Conservation (phyloP, 805 yeast species). For the Candida ipomoeae region DNA sequence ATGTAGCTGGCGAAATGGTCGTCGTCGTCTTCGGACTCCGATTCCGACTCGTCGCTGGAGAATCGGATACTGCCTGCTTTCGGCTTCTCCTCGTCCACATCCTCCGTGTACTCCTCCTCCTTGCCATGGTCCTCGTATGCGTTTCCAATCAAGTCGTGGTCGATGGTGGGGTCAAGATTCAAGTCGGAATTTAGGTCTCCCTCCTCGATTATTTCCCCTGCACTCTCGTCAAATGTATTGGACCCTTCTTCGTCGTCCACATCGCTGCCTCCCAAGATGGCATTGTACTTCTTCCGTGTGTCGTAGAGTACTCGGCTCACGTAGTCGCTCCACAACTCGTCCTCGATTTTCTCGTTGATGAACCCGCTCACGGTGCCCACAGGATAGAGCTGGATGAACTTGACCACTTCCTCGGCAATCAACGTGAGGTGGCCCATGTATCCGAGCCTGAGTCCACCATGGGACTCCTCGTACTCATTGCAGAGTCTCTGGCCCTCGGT, state of each 20-base stretch:
- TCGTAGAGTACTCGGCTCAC: constrained; percentile 80
- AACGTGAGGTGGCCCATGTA: constrained; percentile 31
- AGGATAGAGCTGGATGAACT: constrained; percentile 36
- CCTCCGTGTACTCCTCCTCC: constrained; percentile 19
- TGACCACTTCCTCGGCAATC: constrained; percentile 31
- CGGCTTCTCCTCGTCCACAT: constrained; percentile 12
- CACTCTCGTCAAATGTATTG: constrained; percentile 28
- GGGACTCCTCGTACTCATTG: constrained; percentile 22
- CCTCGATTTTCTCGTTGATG: constrained; percentile 37
- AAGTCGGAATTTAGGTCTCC: constrained; percentile 26
- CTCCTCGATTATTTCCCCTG: constrained; percentile 37
- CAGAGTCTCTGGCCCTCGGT: constrained; percentile 43
- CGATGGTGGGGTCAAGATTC: constrained; percentile 27
- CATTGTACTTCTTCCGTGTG: constrained; percentile 90
- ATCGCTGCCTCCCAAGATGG: constrained; percentile 74
- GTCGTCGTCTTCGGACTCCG: constrained; percentile 40
- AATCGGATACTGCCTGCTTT: constrained; percentile 10
- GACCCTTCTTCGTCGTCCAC: constrained; percentile 38
- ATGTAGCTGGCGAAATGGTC: constrained; percentile 69
- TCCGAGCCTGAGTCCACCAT: constrained; percentile 26
- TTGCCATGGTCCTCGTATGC: constrained; percentile 26
- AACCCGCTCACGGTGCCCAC: constrained; percentile 32
- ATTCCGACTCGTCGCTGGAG: constrained; percentile 27
- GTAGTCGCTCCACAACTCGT: constrained; percentile 69
- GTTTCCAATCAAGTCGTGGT: constrained; percentile 27